Base-by-base conservation (phyloP, 768 basidiomycete genomes). In the Sporobolomyces phaffii region DNA sequence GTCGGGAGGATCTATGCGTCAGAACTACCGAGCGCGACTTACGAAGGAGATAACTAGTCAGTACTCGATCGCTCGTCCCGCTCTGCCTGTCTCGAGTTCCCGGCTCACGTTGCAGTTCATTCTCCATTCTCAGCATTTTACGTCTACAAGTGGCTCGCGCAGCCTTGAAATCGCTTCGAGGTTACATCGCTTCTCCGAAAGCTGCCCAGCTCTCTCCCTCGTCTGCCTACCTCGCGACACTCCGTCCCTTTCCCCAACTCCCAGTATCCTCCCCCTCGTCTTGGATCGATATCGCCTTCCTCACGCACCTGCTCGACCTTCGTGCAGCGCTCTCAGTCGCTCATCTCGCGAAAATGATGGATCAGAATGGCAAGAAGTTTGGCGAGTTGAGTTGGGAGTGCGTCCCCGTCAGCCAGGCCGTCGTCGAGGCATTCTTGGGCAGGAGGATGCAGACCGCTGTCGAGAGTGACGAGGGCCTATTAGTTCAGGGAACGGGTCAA, bases 131-230 rank as follows among this genome's bases (percentile, higher is more conserved):
- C 57, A 65, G 69, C 66, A 85, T 89, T 8, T 81, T 90, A 15
- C 85, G 87, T 70, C 81, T 83, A 52, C 88, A 90, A 77, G 87
- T 88, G 38, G 83, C 87, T 38, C 83, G 87, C 28, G 84, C 86
- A 0, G 86, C 86, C 4, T 77, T 87, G 33, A 89, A 88, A 71
- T 81, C 86, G 0, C 82, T 81, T 73, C 36, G 44, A 5, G 28
- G 47, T 10, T 44, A 18, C 31, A 18, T 36, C 3, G 26, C 36
- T 1, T 51, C 66, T 5, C 29, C 43, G 6, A 5, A 15, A 11
- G 9, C 29, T 20, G 43, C 54, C n/a, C 22, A 24, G 3, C 51
- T 62, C 24, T 79, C 84, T 0, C 81, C 83, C 1, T 84, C 83
- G 0, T 80, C 82, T 1, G 71, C 73, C 10, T 88, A 86, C 75